Evolutionary conservation across 441 rosid genomes (phyloP).

Genomic region (Bruguiera hainesii): DNA sequence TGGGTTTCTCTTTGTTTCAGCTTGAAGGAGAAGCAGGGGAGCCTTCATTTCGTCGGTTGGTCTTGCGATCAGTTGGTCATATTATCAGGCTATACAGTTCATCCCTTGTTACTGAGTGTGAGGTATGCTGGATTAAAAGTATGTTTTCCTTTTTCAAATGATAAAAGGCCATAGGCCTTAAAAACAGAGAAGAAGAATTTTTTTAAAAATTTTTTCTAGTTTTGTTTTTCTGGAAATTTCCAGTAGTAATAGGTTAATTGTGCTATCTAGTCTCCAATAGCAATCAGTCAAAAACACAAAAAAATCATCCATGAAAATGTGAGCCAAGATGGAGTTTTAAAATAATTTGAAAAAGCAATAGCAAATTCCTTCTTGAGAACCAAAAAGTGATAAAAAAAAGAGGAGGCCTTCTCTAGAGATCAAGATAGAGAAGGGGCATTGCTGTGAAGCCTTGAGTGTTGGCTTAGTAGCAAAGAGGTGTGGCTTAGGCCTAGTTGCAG

Average conservation of each 20-base stretch:
- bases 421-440: neutral
- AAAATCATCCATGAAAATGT: neutral
- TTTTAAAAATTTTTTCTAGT: neutral
- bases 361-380: neutral
- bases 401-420: neutral
- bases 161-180: neutral
- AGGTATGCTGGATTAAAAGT: slow-evolving; percentile 48
- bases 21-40: slow-evolving; percentile 97
- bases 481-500: neutral
- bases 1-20: slow-evolving; percentile 43
- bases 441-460: neutral
- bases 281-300: neutral
- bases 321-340: neutral
- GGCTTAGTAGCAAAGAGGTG: no score
- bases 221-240: neutral
- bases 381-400: neutral
- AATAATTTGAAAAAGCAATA: neutral
- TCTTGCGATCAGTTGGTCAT: slow-evolving; percentile 97
- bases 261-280: slow-evolving; percentile 2
- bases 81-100: slow-evolving; percentile 90
- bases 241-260: neutral
- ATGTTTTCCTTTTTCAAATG: slow-evolving; percentile 5
- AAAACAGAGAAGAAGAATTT: neutral
- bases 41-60: slow-evolving; percentile 94
- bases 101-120: slow-evolving; percentile 90